Conservation (phyloP, 257 asterid genomes). For the Nicotiana attenuata region DNA sequence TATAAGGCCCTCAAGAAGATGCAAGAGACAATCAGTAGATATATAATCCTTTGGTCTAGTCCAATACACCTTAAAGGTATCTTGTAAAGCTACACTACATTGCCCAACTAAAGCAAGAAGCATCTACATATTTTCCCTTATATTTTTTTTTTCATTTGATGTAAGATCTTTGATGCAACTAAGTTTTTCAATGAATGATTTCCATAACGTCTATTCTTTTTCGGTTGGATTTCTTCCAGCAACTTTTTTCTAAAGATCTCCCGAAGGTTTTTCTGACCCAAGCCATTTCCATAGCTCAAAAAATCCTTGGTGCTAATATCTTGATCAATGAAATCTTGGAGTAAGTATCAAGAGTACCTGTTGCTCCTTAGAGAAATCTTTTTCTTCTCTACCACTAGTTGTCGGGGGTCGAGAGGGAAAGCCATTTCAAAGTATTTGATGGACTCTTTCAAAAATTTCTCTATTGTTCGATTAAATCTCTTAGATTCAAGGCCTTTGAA, state of each 20-base stretch:
- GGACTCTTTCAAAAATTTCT: constrained; percentile 15
- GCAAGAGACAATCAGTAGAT: constrained; percentile 48
- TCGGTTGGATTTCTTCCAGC: background rate
- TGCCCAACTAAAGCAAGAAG: background rate
- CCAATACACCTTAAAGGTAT: constrained; percentile 29
- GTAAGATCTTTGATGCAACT: background rate
- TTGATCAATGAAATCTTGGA: constrained; percentile 26
- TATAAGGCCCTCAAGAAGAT: constrained; percentile 48
- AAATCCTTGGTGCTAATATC: background rate
- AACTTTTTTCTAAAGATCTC: constrained; percentile 17
- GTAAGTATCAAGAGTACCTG: constrained; percentile 24
- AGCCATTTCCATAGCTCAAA: constrained; percentile 37
- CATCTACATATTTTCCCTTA: background rate
- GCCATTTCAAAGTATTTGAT: constrained; percentile 24
- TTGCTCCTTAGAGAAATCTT: constrained; percentile 31
- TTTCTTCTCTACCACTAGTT: constrained; percentile 20
- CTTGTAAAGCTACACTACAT: constrained; percentile 28
- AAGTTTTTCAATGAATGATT: constrained; percentile 26
- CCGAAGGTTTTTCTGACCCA: constrained; percentile 27
- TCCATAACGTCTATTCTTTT: constrained; percentile 21
- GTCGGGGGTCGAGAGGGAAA: constrained; percentile 35
- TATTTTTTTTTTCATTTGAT: no score
- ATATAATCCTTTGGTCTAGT: constrained; percentile 20
- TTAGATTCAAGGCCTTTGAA: constrained; percentile 13
- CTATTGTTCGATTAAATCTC: constrained; percentile 11